These are phyloP conservation scores for Rosa multiflora DNA, from an alignment of 306 rosid species.

Conservation along the genomic window DNA sequence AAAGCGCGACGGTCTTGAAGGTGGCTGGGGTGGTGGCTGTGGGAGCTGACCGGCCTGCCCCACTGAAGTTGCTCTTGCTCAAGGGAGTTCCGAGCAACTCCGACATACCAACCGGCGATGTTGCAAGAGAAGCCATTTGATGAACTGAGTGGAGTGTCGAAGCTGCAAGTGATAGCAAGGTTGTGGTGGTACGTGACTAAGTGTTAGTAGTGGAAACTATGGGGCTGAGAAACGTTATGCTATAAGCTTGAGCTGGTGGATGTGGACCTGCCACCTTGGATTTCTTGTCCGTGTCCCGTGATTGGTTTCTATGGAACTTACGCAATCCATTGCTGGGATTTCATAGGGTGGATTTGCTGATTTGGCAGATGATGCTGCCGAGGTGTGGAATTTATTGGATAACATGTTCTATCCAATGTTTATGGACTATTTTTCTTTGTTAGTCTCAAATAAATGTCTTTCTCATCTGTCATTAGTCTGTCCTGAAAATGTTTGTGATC, in stretches of 20 bases:
- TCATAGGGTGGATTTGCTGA: slow-evolving; percentile 54
- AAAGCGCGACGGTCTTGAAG: slow-evolving; percentile 82
- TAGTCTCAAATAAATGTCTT: not conserved
- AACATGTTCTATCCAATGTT: slow-evolving; percentile 55
- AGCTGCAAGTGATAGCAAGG: slow-evolving; percentile 7
- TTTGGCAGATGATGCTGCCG: slow-evolving; percentile 56
- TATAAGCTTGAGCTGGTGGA: slow-evolving; percentile 79
- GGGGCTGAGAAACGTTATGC: slow-evolving; percentile 24
- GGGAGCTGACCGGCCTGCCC: slow-evolving; percentile 58
- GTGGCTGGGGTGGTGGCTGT: slow-evolving; percentile 52
- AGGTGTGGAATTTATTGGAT: slow-evolving; percentile 55
- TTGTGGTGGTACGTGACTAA: slow-evolving; percentile 16
- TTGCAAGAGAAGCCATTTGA: slow-evolving; percentile 71
- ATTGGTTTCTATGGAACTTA: slow-evolving; percentile 47
- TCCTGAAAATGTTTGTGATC: not conserved
- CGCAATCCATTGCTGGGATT: slow-evolving; percentile 62
- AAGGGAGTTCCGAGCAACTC: slow-evolving; percentile 87
- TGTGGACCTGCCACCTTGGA: slow-evolving; percentile 72
- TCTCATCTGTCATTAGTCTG: not conserved
- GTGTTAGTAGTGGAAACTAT: not conserved
- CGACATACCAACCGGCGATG: slow-evolving; percentile 78
- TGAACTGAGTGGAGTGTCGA: not conserved
- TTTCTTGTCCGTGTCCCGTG: slow-evolving; percentile 32
- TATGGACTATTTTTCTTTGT: slow-evolving; percentile 7
- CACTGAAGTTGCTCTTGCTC: slow-evolving; percentile 39